A percentile compares a stretch with the other conserved stretches of the same genome.
Evolutionary conservation across 2,329 filamentous ascomycete species (phyloP).

Genomic region (Aspergillus sp.): DNA sequence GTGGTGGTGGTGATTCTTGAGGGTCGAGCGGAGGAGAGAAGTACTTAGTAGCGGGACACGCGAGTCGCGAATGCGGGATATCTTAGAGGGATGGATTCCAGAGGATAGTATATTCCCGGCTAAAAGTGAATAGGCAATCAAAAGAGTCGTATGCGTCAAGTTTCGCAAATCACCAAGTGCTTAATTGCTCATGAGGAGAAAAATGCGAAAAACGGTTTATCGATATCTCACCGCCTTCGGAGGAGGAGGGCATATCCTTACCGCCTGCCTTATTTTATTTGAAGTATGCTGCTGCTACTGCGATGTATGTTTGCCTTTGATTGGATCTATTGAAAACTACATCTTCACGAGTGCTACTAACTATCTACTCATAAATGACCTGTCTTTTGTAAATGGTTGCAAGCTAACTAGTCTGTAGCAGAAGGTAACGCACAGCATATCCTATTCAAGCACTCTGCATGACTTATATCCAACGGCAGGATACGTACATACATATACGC

Average conservation of each 20-base stretch:
- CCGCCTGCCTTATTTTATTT: background rate
- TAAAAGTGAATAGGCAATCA: background rate
- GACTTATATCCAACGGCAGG: background rate
- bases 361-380: no score
- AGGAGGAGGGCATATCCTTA: background rate
- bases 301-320: background rate
- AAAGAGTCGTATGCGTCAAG: background rate
- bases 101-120: background rate
- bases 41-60: background rate
- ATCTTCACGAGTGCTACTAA: no score
- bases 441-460: slow-evolving; percentile 1
- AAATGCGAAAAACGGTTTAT: slow-evolving; percentile 10
- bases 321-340: no score
- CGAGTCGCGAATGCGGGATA: background rate
- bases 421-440: background rate
- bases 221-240: slow-evolving; percentile 6
- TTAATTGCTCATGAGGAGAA: background rate
- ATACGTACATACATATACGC: background rate
- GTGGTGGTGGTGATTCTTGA: background rate
- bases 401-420: background rate
- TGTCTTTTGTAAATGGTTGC: no score
- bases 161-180: background rate
- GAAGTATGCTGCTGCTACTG: background rate
- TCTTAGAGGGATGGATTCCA: background rate
- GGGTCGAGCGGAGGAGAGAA: background rate